Evolutionary conservation across 441 rosid species (phyloP).

Genomic region (Populus hybrid): DNA sequence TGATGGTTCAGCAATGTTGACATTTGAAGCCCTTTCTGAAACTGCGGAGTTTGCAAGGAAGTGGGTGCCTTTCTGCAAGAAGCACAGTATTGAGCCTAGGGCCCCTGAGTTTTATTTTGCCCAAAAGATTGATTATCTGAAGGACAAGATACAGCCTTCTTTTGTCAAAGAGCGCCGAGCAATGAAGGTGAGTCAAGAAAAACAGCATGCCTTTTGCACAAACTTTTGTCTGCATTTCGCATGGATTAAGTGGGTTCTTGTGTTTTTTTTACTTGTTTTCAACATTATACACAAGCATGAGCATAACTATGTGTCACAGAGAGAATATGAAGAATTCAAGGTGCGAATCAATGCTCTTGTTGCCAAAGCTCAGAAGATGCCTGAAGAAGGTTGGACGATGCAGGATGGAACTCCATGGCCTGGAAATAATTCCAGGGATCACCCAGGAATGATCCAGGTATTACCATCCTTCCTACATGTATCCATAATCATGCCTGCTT

Average conservation of each 20-base stretch:
- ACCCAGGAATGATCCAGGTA: conserved; percentile 99
- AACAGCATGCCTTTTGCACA: background rate
- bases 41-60: conserved; percentile 96
- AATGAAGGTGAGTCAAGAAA: conserved; percentile 72
- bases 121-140: conserved; percentile 94
- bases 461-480: conserved; percentile 5
- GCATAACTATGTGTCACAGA: conserved; percentile 35
- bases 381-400: conserved; percentile 99
- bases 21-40: conserved; percentile 96
- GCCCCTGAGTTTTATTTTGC: conserved; percentile 98
- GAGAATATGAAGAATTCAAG: conserved; percentile 98
- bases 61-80: conserved; percentile 99
- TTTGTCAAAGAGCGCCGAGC: conserved; percentile 97
- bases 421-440: conserved; percentile 95
- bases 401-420: conserved; percentile 99
- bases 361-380: conserved; percentile 94
- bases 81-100: conserved; percentile 92
- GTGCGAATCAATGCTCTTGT: conserved; percentile 97
- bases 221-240: background rate
- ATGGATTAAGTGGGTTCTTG: background rate
- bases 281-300: background rate
- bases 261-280: background rate
- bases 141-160: conserved; percentile 96
- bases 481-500: background rate
- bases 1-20: conserved; percentile 98